Evolutionary conservation across 192 early-diverging fungal genomes (phyloP).

Genomic region (Coemansia sp.): DNA sequence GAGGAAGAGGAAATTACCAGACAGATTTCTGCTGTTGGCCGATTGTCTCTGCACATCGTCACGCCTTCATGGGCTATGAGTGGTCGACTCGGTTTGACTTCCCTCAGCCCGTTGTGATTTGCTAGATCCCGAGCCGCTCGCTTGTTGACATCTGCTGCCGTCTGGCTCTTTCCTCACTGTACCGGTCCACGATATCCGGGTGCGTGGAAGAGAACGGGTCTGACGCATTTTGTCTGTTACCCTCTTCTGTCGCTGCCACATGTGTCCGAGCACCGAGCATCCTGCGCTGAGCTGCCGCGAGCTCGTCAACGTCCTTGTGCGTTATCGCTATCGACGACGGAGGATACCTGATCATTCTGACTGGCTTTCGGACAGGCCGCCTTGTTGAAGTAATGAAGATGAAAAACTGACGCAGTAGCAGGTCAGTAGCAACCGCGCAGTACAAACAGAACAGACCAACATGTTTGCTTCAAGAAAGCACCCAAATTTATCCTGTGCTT

Average conservation of each 20-base stretch:
- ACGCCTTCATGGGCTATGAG: too few relatives aligned
- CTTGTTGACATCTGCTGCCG: conserved; percentile 32
- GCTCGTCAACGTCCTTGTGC: conserved; percentile 47
- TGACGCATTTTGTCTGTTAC: not conserved
- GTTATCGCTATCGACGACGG: conserved; percentile 31
- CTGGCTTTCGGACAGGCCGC: not conserved
- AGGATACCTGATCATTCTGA: conserved; percentile 40
- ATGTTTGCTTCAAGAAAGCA: not conserved
- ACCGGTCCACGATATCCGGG: conserved; percentile 7
- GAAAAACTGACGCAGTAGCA: not conserved
- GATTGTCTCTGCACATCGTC: too few relatives aligned
- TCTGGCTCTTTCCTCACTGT: conserved; percentile 15
- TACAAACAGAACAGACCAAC: not conserved
- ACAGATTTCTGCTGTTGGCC: not conserved
- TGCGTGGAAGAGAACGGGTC: not conserved
- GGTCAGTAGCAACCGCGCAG: conserved; percentile 1
- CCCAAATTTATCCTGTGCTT: too few relatives aligned
- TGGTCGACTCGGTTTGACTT: conserved; percentile 10
- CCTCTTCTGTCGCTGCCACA: not conserved
- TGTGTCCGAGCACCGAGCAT: conserved; percentile 12
- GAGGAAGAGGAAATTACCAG: not conserved
- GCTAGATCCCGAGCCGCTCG: conserved; percentile 31
- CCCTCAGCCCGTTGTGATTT: conserved; percentile 2
- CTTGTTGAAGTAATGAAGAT: not conserved
- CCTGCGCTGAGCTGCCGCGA: conserved; percentile 36